These are phyloP conservation scores for Entonaema liquescens DNA, from an alignment of 495 filamentous ascomycete genomes.

Conservation along the genomic window DNA sequence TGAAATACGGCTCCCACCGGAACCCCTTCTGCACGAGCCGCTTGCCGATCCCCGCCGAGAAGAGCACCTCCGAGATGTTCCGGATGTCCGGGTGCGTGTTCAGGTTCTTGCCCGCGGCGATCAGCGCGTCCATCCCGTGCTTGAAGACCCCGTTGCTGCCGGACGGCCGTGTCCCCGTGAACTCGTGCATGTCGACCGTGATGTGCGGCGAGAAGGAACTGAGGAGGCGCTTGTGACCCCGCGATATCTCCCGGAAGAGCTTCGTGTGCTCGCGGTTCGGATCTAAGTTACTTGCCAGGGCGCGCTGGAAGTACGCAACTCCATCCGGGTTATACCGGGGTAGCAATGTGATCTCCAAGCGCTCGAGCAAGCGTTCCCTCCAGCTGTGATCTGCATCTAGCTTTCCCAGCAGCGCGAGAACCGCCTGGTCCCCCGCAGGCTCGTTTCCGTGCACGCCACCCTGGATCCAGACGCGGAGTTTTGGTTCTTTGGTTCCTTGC, in stretches of 20 bases:
- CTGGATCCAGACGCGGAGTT: slow-evolving; percentile 45
- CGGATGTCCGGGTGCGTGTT: slow-evolving; percentile 47
- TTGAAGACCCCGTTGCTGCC: slow-evolving; percentile 35
- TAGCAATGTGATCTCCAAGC: slow-evolving; percentile 38
- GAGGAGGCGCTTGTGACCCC: slow-evolving; percentile 45
- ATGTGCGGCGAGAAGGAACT: slow-evolving; percentile 46
- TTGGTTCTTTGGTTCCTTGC: background rate
- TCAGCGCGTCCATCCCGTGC: slow-evolving; percentile 46
- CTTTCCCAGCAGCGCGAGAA: slow-evolving; percentile 43
- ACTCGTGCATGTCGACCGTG: slow-evolving; percentile 49
- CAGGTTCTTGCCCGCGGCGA: slow-evolving; percentile 48
- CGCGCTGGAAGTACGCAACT: slow-evolving; percentile 46
- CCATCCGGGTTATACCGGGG: slow-evolving; percentile 46
- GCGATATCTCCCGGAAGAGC: slow-evolving; percentile 43
- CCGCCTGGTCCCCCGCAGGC: slow-evolving; percentile 43
- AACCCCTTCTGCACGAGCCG: slow-evolving; percentile 36
- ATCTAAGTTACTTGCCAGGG: slow-evolving; percentile 47
- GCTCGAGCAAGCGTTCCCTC: slow-evolving; percentile 30
- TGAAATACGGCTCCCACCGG: slow-evolving; percentile 49
- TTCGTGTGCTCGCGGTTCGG: slow-evolving; percentile 50
- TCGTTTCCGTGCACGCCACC: slow-evolving; percentile 46
- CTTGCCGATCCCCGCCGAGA: slow-evolving; percentile 37
- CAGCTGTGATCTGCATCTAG: slow-evolving; percentile 35
- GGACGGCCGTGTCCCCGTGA: slow-evolving; percentile 34
- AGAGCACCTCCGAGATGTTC: slow-evolving; percentile 46